Evolutionary conservation across 1,284 basidiomycete species (phyloP).

Genomic region (Inonotus hispidus): DNA sequence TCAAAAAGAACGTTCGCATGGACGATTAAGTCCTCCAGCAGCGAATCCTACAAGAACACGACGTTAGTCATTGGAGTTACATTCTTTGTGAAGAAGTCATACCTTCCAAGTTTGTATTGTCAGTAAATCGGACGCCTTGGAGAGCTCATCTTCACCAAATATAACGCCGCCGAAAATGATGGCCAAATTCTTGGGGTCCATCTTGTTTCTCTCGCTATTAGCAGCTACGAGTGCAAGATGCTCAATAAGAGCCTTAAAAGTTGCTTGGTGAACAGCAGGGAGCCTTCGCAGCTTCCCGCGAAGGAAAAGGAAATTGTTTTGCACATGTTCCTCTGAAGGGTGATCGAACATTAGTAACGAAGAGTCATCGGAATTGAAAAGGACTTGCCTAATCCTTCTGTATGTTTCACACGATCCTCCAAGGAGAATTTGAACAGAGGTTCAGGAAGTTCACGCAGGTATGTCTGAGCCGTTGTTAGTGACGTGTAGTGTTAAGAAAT

Average conservation of each 20-base stretch:
- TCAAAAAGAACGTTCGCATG: conserved; percentile 62
- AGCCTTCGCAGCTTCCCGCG: conserved; percentile 80
- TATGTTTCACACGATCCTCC: conserved; percentile 80
- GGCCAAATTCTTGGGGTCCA: conserved; percentile 88
- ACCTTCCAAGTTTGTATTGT: conserved; percentile 73
- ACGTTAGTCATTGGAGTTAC: conserved; percentile 9
- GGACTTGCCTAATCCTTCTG: conserved; percentile 61
- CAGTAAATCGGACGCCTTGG: conserved; percentile 68
- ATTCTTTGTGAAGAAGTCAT: neutral
- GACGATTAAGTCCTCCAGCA: conserved; percentile 84
- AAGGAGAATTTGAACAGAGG: conserved; percentile 86
- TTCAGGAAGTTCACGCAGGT: conserved; percentile 88
- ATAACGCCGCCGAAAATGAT: conserved; percentile 83
- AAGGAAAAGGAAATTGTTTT: conserved; percentile 67
- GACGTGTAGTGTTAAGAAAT: neutral
- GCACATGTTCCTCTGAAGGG: conserved; percentile 56
- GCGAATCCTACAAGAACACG: conserved; percentile 54
- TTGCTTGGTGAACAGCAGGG: conserved; percentile 85
- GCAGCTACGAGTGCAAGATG: conserved; percentile 79
- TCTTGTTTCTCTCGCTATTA: conserved; percentile 79
- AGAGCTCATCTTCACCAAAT: conserved; percentile 85
- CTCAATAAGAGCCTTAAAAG: conserved; percentile 82
- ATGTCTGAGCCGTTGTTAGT: conserved; percentile 44
- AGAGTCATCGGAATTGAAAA: neutral
- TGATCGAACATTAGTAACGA: conserved; percentile 15